Percentiles rank a stretch among this genome's conserved stretches.
These are phyloP conservation scores for Nicotiana undulata DNA, from an alignment of 257 asterid genomes.

Conservation along the genomic window DNA sequence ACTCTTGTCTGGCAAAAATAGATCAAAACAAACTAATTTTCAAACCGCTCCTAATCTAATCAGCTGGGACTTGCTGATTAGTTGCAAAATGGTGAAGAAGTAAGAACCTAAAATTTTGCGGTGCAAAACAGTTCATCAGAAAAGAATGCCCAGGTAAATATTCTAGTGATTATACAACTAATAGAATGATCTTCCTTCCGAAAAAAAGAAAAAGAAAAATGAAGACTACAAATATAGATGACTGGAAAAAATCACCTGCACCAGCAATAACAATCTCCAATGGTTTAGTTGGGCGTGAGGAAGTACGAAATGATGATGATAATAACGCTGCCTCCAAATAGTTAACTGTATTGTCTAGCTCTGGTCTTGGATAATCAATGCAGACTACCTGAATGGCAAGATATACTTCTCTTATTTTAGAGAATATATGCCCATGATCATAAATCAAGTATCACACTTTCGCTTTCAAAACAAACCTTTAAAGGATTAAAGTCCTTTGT, in stretches of 20 bases:
- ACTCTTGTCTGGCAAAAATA: not conserved
- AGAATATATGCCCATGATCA: not conserved
- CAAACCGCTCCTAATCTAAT: not conserved
- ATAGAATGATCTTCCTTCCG: not conserved
- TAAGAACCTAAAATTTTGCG: not conserved
- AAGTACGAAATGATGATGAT: constrained; percentile 57
- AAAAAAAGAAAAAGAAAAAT: not conserved
- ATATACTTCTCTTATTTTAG: not conserved
- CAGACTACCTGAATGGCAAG: constrained; percentile 64
- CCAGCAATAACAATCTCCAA: constrained; percentile 87
- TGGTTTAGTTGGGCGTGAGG: constrained; percentile 73
- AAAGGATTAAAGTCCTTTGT: constrained; percentile 29
- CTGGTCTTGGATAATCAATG: constrained; percentile 85
- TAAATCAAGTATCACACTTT: constrained; percentile 1
- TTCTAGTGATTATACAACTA: not conserved
- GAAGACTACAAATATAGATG: not conserved
- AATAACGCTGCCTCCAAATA: constrained; percentile 80
- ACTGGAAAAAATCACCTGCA: constrained; percentile 51
- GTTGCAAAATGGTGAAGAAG: not conserved
- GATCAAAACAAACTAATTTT: not conserved
- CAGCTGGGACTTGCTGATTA: not conserved
- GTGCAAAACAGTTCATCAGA: not conserved
- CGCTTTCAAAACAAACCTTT: constrained; percentile 42
- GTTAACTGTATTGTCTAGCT: constrained; percentile 67
- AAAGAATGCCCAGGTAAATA: not conserved